Evolutionary conservation across 2,329 filamentous ascomycete species (phyloP), one percentile per base, ranked within the genome.

Genomic region (Fusarium veterinarium): DNA sequence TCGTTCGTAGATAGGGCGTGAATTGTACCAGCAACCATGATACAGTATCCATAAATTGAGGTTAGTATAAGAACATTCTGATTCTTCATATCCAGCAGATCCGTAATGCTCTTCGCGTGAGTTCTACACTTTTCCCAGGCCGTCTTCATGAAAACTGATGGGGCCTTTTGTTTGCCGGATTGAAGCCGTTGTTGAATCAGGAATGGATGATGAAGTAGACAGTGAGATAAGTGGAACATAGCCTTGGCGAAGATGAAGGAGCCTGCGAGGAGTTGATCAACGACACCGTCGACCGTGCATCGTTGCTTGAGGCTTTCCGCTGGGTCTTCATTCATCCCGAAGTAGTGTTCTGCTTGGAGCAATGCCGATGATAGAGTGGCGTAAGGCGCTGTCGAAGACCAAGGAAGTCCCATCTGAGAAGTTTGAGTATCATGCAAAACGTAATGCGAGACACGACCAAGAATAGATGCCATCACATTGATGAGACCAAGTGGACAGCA

Each of bases 231-330:
- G 3, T 67, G 64, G 4, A 67, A 67, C 40, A 67, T 67, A 16
- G 64, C 64, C 25, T 67, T 67, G 13, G 64, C 64, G 9, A 62
- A 67, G 5, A 67, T 67, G 20, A 67, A 67, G 3, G 64, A 67
- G 5, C 64, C 41, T 1, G 64, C 64, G 2, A 62, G 55, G 3
- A 37, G 46, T 12, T 67, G 55, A 20, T 67, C 64, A 4, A 67
- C 41, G 5, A 10, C 17, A 6, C 55, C 64, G 5, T 67, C 37
- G 2, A 67, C 13, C 0, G 56, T 52, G 6, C 63, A 67, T 3
- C 46, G 25, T 23, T 62, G 48, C 9, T 53, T 61, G 1, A 67
- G 46, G 1, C 38, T 67, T 25, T 62, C 63, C 4, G 14, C 16
- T 0, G 37, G 58, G 8, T 67, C 64, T 14, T 67, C 64, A 5